Conservation (phyloP, 148 eudicot species). For the Gaultheria prostrata region DNA sequence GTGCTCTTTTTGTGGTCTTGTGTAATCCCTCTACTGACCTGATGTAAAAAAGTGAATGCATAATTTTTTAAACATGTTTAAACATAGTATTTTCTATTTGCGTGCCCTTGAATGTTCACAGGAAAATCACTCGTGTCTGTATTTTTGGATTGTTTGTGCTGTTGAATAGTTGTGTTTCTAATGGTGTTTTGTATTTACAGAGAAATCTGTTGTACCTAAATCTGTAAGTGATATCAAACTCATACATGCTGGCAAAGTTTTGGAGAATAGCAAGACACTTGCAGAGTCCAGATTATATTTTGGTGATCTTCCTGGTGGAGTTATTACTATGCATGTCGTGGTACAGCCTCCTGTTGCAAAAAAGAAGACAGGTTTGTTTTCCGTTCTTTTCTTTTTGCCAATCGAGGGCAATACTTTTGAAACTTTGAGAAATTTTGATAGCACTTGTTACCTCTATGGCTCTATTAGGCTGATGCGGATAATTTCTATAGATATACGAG, state of each 20-base stretch:
- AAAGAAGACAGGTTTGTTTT: conserved; percentile 43
- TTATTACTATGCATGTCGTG: conserved; percentile 54
- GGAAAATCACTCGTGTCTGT: background rate
- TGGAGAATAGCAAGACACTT: conserved; percentile 48
- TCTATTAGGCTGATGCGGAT: background rate
- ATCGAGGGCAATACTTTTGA: background rate
- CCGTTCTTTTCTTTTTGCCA: background rate
- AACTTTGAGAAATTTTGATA: background rate
- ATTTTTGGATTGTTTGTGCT: background rate
- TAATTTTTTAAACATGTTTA: background rate
- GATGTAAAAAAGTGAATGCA: background rate
- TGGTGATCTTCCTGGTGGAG: conserved; percentile 45
- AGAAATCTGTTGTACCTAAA: conserved; percentile 45
- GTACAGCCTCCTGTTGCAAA: conserved; percentile 48
- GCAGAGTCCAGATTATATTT: conserved; percentile 35
- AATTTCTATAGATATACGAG: background rate
- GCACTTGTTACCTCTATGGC: background rate
- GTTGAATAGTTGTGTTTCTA: background rate
- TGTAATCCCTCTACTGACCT: background rate
- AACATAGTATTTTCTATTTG: background rate
- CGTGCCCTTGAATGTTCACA: background rate
- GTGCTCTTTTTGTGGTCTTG: background rate
- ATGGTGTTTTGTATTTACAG: conserved; percentile 22
- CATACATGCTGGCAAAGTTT: conserved; percentile 44
- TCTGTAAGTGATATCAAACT: conserved; percentile 40